Evolutionary conservation across 169 alveolate species (phyloP), one percentile per base, ranked within the genome.

Genomic region (Eimeria nieschulzi): DNA sequence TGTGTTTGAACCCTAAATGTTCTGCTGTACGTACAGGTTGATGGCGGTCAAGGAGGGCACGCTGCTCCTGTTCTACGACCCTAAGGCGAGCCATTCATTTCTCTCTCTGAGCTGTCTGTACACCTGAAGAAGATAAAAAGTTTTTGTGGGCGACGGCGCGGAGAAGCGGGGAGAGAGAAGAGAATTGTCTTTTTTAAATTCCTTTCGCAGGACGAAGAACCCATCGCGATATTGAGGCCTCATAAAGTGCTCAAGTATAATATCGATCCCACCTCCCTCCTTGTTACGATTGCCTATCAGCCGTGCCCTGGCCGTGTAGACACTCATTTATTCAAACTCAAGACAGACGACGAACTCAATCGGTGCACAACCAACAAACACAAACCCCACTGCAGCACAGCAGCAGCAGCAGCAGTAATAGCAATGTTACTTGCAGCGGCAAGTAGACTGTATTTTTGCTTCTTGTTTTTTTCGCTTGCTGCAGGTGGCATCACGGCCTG

Each of bases 401-500:
- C 46, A 33, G 46, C 46, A 33, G 46, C 46, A 33, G 46, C 46
- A 33, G 46, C 46, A 33, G 46, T 0, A 33, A 33, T 33, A 33
- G 3, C 3, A 33, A 3, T 33, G 3, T 3, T 33, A 33, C 6
- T 3, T 3, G 46, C 46, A 33, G 46, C 46, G 3, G 46, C 46
- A 0, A 33, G 3, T 33, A 33, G 46, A 3, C 68, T 2, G 5
- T 19, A 0, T 59, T 59, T 59, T 9, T 19, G 25, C 26, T 26
- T 26, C 10, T 72, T 17, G 15, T 21, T 72, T 39, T 33, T 53
- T 13, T 13, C 26, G 8, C 25, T 0, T 73, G 83, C 15, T 33
- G 55, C 63, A 73, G 83, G 83, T 73, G 83, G 83, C 39, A 54
- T 61, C 83, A 73, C 83, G 83, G 39, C 63, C 83, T 73, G 83